These are phyloP conservation scores for Thalia dealbata DNA, from an alignment of 176 grass and related monocot species.

Conservation along the genomic window DNA sequence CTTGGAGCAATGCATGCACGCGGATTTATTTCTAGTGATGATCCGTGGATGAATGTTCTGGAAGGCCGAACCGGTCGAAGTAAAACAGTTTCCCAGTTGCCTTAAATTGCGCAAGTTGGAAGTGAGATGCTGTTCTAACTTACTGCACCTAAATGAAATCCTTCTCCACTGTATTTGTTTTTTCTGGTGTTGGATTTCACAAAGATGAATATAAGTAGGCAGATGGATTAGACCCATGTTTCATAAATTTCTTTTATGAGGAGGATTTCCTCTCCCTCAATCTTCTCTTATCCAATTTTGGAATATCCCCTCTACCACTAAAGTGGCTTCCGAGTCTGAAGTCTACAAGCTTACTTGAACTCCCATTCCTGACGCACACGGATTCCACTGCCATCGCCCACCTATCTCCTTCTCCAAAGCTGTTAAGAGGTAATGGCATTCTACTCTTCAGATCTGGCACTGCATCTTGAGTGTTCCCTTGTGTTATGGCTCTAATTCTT, in stretches of 20 bases:
- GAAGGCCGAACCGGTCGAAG: constrained; percentile 16
- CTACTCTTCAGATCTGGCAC: no score
- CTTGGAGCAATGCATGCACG: constrained; percentile 40
- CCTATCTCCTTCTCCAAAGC: no score
- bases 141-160: neutral
- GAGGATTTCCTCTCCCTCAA: neutral
- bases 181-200: neutral
- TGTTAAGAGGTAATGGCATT: no score
- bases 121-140: neutral
- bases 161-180: neutral
- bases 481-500: no score
- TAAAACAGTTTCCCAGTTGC: neutral
- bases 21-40: constrained; percentile 36
- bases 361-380: neutral
- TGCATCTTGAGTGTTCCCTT: no score
- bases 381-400: neutral
- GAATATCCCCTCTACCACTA: neutral
- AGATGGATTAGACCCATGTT: neutral
- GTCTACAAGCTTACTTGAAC: neutral
- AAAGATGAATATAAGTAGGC: neutral
- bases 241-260: neutral
- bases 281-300: neutral
- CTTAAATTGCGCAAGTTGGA: neutral
- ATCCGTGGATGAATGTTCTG: constrained; percentile 50
- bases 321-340: neutral